These are phyloP conservation scores for Epichloe bromicola DNA, from an alignment of 2,329 filamentous ascomycete genomes.

Conservation along the genomic window DNA sequence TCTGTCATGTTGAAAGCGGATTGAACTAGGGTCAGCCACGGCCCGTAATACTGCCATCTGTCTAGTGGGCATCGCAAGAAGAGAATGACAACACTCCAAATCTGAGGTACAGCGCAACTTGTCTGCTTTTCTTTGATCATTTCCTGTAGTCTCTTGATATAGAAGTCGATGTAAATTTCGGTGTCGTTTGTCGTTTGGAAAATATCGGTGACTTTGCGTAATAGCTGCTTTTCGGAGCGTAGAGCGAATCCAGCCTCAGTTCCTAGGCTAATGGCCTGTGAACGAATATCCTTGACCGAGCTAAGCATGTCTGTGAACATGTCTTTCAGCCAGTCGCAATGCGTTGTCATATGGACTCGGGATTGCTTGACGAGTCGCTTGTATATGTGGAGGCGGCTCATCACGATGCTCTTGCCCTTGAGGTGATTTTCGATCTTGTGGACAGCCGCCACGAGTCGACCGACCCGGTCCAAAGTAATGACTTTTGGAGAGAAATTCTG, in stretches of 20 bases:
- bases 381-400: constrained; percentile 68
- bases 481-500: constrained; percentile 67
- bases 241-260: constrained; percentile 56
- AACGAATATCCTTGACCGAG: constrained; percentile 60
- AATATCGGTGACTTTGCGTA: constrained; percentile 53
- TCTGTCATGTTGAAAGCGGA: constrained; percentile 74
- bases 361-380: constrained; percentile 62
- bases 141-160: constrained; percentile 50
- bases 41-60: constrained; percentile 60
- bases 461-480: constrained; percentile 59
- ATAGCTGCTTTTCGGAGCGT: constrained; percentile 54
- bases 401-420: constrained; percentile 68
- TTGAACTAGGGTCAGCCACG: constrained; percentile 70
- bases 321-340: constrained; percentile 70
- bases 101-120: constrained; percentile 57
- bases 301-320: constrained; percentile 74
- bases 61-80: constrained; percentile 55
- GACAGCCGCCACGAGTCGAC: constrained; percentile 56
- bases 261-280: constrained; percentile 61
- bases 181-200: constrained; percentile 38
- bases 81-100: constrained; percentile 76
- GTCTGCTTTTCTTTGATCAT: constrained; percentile 51
- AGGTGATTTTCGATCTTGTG: constrained; percentile 61
- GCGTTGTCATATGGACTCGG: constrained; percentile 53
- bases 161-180: constrained; percentile 55